Evolutionary conservation across 352 stramenopile genomes (phyloP).

Genomic region (Hyphochytrium catenoides): DNA sequence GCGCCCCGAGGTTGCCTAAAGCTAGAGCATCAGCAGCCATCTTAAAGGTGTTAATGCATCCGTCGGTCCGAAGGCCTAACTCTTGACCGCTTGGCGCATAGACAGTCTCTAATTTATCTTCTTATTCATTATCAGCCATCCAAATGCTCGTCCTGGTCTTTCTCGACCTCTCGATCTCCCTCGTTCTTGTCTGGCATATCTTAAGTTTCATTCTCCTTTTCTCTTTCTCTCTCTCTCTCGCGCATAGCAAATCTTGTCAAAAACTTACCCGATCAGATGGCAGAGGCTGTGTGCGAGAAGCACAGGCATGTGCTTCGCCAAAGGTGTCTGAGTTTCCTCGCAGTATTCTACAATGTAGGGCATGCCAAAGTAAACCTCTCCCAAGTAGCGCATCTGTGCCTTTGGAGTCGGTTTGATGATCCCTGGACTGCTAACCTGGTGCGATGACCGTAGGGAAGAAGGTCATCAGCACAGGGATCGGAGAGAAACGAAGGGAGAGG

Average conservation of each 20-base stretch:
- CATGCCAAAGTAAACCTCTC: constrained; percentile 53
- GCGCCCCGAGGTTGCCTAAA: no score
- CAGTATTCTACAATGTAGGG: constrained; percentile 46
- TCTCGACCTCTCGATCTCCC: no score
- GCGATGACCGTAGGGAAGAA: not conserved
- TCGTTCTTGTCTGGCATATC: not conserved
- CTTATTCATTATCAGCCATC: no score
- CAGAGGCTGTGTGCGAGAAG: constrained; percentile 46
- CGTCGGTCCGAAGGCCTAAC: no score
- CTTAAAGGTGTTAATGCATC: no score
- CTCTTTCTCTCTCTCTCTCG: not conserved
- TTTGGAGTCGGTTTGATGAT: constrained; percentile 24
- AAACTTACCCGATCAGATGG: constrained; percentile 43
- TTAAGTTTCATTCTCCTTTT: not conserved
- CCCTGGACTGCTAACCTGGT: constrained; percentile 24
- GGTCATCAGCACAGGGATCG: not conserved
- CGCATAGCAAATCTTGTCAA: not conserved
- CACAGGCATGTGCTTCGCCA: constrained; percentile 37
- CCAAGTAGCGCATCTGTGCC: constrained; percentile 35
- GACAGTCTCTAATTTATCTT: no score
- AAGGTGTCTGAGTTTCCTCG: constrained; percentile 21
- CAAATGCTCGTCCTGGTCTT: no score
- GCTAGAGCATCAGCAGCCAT: not conserved
- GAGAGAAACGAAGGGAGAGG: not conserved
- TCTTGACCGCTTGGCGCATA: no score